Conservation (phyloP, 2,329 filamentous ascomycete species). For the Keithomyces neogunnii region DNA sequence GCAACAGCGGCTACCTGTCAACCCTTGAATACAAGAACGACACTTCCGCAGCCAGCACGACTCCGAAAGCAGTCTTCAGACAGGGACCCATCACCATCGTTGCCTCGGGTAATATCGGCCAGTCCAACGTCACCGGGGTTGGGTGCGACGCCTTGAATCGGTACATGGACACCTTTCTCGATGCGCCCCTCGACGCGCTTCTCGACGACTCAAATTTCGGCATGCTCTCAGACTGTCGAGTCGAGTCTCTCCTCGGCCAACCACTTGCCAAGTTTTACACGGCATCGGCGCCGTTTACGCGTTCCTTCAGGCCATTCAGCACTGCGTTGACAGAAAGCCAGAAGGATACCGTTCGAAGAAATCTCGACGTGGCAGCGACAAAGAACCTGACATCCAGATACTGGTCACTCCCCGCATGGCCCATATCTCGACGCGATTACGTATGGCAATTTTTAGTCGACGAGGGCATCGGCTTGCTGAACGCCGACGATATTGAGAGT, state of each 20-base stretch:
- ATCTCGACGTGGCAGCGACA: slow-evolving; percentile 38
- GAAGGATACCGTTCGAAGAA: slow-evolving; percentile 29
- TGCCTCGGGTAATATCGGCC: slow-evolving; percentile 46
- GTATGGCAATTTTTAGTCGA: slow-evolving; percentile 47
- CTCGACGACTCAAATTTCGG: slow-evolving; percentile 2
- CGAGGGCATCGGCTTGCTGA: slow-evolving; percentile 50
- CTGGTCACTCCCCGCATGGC: slow-evolving; percentile 55
- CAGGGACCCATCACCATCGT: slow-evolving; percentile 57
- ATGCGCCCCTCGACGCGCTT: slow-evolving; percentile 48
- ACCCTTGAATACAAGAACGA: slow-evolving; percentile 33
- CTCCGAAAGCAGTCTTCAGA: slow-evolving; percentile 1
- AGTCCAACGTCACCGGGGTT: slow-evolving; percentile 3
- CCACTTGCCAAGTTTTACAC: slow-evolving; percentile 54
- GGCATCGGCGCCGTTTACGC: slow-evolving; percentile 48
- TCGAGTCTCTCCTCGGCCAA: slow-evolving; percentile 21
- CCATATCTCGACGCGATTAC: slow-evolving; percentile 42
- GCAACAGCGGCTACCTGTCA: slow-evolving; percentile 47
- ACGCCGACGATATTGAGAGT: slow-evolving; percentile 51
- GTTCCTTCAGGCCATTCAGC: slow-evolving; percentile 39
- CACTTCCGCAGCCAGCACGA: slow-evolving; percentile 25
- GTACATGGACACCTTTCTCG: slow-evolving; percentile 53
- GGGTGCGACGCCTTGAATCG: slow-evolving; percentile 4
- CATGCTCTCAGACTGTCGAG: slow-evolving; percentile 1
- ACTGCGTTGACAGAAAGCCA: slow-evolving; percentile 29
- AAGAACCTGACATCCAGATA: slow-evolving; percentile 49